A percentile compares a stretch with the other conserved stretches of the same genome.
Evolutionary conservation across 176 grass and related monocot genomes (phyloP).

Genomic region (Rhynchospora tenuis): DNA sequence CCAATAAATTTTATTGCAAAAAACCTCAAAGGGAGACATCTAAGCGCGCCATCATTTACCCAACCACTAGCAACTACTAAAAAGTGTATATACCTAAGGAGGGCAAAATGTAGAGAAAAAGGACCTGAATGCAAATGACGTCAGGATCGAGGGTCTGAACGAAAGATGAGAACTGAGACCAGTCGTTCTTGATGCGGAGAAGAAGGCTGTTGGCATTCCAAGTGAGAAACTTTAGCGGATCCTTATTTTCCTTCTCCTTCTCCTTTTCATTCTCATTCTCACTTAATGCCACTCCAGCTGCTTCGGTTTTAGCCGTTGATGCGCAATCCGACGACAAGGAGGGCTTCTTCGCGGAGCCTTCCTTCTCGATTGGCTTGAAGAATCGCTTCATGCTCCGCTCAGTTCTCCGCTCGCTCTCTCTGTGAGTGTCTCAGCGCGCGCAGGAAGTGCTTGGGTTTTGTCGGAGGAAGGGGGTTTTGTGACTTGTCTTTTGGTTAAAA

Average conservation of each 20-base stretch:
- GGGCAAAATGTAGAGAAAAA: neutral
- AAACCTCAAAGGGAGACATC: neutral
- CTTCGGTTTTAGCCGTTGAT: neutral
- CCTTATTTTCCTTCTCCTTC: conserved; percentile 13
- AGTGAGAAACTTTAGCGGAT: conserved; percentile 67
- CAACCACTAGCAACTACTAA: neutral
- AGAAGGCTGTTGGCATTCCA: conserved; percentile 97
- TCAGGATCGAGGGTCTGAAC: conserved; percentile 64
- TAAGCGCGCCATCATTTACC: neutral
- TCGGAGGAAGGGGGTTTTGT: neutral
- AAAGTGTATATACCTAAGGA: neutral
- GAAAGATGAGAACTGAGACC: conserved; percentile 65
- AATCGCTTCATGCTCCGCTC: conserved; percentile 74
- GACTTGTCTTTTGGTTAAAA: no score
- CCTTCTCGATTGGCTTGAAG: conserved; percentile 87
- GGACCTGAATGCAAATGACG: conserved; percentile 83
- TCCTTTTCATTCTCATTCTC: neutral
- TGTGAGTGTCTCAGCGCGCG: neutral
- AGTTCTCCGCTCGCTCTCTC: neutral
- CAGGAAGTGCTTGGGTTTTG: conserved; percentile 1
- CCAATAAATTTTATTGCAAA: neutral
- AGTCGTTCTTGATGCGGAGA: conserved; percentile 87
- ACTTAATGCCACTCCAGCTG: neutral
- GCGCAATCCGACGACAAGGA: conserved; percentile 24
- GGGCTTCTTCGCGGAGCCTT: conserved; percentile 62